phyloP scores from a whole-genome alignment of 2,329 filamentous ascomycete genomes.

The Colletotrichum australisinense region DNA sequence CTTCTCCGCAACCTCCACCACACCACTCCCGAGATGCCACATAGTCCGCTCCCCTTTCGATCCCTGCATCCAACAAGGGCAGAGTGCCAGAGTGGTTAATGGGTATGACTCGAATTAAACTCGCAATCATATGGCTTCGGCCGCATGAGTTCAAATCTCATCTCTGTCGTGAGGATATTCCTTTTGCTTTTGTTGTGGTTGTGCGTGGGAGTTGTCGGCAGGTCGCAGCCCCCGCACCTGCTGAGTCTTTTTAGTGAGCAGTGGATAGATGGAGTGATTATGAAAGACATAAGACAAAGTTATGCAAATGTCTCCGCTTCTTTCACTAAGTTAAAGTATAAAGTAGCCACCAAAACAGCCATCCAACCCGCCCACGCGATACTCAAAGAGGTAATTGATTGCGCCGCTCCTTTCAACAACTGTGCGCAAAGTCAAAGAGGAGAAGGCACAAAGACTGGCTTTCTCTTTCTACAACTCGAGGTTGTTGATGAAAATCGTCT shows the following conservation, averaged over 20 bases:
- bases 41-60: accelerated
- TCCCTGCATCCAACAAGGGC: not conserved
- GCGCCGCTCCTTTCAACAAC: not conserved
- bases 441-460: too few relatives aligned
- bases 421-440: accelerated
- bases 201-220: not conserved
- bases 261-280: not conserved
- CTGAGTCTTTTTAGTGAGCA: not conserved
- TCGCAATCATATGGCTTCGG: conserved; percentile 32
- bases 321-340: not conserved
- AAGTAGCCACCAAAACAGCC: not conserved
- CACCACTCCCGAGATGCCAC: too few relatives aligned
- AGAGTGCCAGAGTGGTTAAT: conserved; percentile 33
- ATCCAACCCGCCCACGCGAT: not conserved
- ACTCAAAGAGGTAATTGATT: not conserved
- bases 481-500: too few relatives aligned
- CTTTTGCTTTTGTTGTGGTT: not conserved
- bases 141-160: conserved; percentile 32
- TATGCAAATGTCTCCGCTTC: not conserved
- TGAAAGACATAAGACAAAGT: not conserved
- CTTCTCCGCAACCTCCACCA: too few relatives aligned
- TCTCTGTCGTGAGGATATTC: conserved; percentile 8
- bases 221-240: not conserved
- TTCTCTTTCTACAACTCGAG: too few relatives aligned
- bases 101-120: conserved; percentile 30